Percentiles rank a stretch among this genome's conserved stretches.
phyloP scores from a whole-genome alignment of 2,329 filamentous ascomycete species.

The Aaosphaeria pasadenensis region DNA sequence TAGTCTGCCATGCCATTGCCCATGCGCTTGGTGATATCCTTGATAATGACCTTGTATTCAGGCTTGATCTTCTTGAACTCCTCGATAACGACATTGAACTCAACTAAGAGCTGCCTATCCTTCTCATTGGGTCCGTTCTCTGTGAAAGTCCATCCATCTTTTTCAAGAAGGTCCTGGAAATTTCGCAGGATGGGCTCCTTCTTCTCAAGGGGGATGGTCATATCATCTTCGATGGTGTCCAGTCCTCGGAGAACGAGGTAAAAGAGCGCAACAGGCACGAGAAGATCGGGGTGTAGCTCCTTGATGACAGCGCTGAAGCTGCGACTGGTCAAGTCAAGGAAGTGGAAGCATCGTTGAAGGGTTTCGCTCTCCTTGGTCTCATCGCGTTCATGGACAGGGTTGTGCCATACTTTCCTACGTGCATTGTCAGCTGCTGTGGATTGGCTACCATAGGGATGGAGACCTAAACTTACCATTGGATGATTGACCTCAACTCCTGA shows the following conservation, averaged over 20 bases:
- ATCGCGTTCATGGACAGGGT: slow-evolving; percentile 83
- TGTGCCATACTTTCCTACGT: slow-evolving; percentile 93
- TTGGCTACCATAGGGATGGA: not conserved
- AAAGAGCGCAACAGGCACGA: slow-evolving; percentile 86
- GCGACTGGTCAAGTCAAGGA: slow-evolving; percentile 82
- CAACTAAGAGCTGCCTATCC: slow-evolving; percentile 84
- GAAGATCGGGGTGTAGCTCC: slow-evolving; percentile 90
- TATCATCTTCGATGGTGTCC: slow-evolving; percentile 99
- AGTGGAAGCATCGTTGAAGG: slow-evolving; percentile 79
- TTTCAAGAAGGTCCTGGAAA: slow-evolving; percentile 74
- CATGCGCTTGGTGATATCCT: slow-evolving; percentile 92
- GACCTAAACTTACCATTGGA: slow-evolving; percentile 70
- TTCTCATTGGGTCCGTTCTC: slow-evolving; percentile 90
- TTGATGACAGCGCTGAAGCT: slow-evolving; percentile 93
- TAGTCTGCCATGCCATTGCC: slow-evolving; percentile 99
- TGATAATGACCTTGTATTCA: slow-evolving; percentile 80
- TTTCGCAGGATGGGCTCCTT: slow-evolving; percentile 85
- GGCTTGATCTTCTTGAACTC: slow-evolving; percentile 89
- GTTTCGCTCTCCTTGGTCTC: slow-evolving; percentile 69
- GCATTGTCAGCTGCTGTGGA: not conserved
- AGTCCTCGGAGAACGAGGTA: slow-evolving; percentile 89
- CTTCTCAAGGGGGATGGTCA: slow-evolving; percentile 75
- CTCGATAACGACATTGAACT: slow-evolving; percentile 82
- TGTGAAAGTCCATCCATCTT: slow-evolving; percentile 87
- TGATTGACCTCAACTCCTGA: slow-evolving; percentile 72